A percentile compares a stretch with the other conserved stretches of the same genome.
phyloP scores from a whole-genome alignment of 257 asterid genomes.

The Vinca minor region DNA sequence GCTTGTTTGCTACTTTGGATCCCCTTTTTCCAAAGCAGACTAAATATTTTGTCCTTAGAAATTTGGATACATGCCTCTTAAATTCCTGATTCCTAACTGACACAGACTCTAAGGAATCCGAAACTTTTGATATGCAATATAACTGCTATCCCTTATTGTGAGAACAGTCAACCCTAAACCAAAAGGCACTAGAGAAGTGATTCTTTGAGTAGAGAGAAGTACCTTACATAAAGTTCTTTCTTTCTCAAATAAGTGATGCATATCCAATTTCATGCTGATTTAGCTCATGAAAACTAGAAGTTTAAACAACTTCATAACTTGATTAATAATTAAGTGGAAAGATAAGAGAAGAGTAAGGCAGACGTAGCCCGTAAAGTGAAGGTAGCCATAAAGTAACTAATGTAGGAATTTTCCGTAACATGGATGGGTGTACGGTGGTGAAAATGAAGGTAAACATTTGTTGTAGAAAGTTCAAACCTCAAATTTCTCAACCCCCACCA shows the following conservation, averaged over 20 bases:
- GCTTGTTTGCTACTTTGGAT: neutral
- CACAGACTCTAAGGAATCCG: too few relatives aligned
- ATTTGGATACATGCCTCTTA: too few relatives aligned
- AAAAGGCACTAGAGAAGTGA: neutral
- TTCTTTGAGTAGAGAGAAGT: neutral
- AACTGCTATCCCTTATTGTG: neutral
- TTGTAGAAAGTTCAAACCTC: constrained; percentile 38
- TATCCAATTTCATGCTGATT: neutral
- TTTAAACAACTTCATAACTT: neutral
- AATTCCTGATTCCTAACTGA: too few relatives aligned
- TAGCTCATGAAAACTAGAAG: neutral
- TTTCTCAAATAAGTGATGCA: too few relatives aligned
- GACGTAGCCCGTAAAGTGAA: neutral
- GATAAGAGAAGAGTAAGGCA: neutral
- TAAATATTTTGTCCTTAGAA: too few relatives aligned
- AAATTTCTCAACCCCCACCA: constrained; percentile 99
- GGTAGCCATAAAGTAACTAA: neutral
- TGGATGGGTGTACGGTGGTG: neutral
- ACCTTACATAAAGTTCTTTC: neutral
- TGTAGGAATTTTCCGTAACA: neutral
- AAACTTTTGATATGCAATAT: too few relatives aligned
- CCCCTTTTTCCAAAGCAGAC: too few relatives aligned
- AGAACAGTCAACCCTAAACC: neutral
- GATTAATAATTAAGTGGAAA: too few relatives aligned
- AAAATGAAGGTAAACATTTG: neutral